Evolutionary conservation across 164 flowering plant genomes (phyloP).

Genomic region (Annona squamosa): DNA sequence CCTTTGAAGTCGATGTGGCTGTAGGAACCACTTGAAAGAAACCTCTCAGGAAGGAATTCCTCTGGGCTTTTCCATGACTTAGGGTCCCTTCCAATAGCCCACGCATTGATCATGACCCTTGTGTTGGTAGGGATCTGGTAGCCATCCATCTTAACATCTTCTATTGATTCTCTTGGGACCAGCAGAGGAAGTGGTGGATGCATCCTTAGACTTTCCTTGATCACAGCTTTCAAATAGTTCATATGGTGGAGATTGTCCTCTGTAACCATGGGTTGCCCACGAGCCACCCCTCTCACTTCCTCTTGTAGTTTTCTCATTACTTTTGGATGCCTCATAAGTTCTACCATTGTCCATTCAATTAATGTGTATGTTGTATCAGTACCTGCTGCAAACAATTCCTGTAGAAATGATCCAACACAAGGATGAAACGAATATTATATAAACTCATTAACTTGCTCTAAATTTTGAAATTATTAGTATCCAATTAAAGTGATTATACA

Average conservation of each 20-base stretch:
- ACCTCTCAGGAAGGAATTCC: constrained; percentile 3
- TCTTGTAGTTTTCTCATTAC: background rate
- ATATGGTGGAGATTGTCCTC: background rate
- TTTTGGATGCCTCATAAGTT: background rate
- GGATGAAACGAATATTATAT: no score
- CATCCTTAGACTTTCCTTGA: constrained; percentile 1
- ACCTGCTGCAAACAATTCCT: background rate
- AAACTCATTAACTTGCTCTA: no score
- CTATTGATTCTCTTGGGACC: background rate
- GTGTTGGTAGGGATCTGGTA: background rate
- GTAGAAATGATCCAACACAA: background rate
- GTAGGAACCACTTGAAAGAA: background rate
- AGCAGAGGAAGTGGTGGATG: background rate
- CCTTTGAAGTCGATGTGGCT: background rate
- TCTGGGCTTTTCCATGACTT: constrained; percentile 1
- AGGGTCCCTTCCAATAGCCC: background rate
- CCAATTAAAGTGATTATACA: no score
- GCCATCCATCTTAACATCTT: background rate
- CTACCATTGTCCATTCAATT: background rate
- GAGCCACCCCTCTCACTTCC: background rate
- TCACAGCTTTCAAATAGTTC: background rate
- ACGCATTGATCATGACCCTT: constrained; percentile 1
- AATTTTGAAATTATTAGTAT: no score
- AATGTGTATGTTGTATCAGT: background rate
- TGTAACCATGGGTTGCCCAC: background rate